Conservation (phyloP, 768 basidiomycete species). For the Amanita pseudoporphyria region DNA sequence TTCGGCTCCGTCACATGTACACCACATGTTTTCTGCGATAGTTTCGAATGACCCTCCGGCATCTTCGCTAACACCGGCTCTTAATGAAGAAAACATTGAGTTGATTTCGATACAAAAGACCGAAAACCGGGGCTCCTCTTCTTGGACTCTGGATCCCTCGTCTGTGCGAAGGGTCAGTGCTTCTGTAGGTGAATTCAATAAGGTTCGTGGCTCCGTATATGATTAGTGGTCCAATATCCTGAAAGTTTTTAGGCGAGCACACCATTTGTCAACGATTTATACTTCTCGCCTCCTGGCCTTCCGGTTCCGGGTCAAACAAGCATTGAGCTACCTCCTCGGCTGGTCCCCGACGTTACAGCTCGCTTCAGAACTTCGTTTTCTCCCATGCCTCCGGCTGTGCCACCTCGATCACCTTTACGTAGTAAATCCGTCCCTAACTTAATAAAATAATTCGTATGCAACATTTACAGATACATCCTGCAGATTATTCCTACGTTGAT, state of each 20-base stretch:
- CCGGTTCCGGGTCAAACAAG: background rate
- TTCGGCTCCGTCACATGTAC: background rate
- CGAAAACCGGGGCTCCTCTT: too few species aligned
- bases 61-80: background rate
- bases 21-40: background rate
- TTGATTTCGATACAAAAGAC: background rate
- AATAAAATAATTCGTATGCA: background rate
- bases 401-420: constrained; percentile 2
- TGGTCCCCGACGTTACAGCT: background rate
- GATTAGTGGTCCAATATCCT: background rate
- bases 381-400: background rate
- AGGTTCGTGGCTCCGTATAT: background rate
- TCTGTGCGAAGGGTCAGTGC: background rate
- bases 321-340: background rate
- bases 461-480: background rate
- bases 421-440: background rate
- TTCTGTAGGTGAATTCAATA: background rate
- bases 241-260: background rate
- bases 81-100: background rate
- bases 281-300: background rate
- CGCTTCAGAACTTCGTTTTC: background rate
- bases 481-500: background rate
- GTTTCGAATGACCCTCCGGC: background rate
- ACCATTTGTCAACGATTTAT: background rate
- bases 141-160: background rate